These are phyloP conservation scores for Talaromyces sp. DNA, from an alignment of 2,329 filamentous ascomycete species.

Conservation along the genomic window DNA sequence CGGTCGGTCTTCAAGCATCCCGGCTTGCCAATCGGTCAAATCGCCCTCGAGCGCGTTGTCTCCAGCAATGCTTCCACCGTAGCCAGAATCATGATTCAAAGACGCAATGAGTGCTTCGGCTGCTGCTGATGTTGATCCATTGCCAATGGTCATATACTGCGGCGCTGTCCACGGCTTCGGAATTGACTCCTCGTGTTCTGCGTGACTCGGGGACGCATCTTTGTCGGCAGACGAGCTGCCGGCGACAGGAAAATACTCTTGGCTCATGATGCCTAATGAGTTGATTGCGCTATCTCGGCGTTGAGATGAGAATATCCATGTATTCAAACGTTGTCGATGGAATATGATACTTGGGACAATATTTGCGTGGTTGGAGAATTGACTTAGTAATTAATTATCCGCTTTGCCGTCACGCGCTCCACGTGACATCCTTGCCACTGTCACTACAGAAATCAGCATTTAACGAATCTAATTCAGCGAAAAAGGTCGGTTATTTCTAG, in stretches of 20 bases:
- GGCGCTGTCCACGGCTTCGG: conserved; percentile 44
- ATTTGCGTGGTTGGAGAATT: conserved; percentile 7
- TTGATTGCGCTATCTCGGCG: conserved; percentile 12
- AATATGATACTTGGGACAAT: neutral
- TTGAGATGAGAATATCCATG: conserved; percentile 11
- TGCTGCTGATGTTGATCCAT: conserved; percentile 74
- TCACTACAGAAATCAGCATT: neutral
- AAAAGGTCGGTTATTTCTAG: no score
- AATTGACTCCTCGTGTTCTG: conserved; percentile 27
- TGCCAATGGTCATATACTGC: conserved; percentile 84
- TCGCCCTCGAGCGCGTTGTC: conserved; percentile 52
- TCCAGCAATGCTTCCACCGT: conserved; percentile 73
- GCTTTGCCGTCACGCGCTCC: neutral
- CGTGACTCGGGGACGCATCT: conserved; percentile 35
- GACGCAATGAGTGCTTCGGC: conserved; percentile 76
- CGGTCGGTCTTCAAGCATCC: conserved; percentile 56
- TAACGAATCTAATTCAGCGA: neutral
- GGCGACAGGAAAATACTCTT: conserved; percentile 39
- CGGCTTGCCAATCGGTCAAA: conserved; percentile 53
- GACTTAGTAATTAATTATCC: neutral
- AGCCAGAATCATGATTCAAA: conserved; percentile 85
- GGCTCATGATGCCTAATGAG: conserved; percentile 37
- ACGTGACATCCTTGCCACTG: conserved; percentile 7
- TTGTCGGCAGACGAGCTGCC: conserved; percentile 31
- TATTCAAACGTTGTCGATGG: neutral